Base-by-base conservation (phyloP, 768 basidiomycete genomes). In the Mycena pura region DNA sequence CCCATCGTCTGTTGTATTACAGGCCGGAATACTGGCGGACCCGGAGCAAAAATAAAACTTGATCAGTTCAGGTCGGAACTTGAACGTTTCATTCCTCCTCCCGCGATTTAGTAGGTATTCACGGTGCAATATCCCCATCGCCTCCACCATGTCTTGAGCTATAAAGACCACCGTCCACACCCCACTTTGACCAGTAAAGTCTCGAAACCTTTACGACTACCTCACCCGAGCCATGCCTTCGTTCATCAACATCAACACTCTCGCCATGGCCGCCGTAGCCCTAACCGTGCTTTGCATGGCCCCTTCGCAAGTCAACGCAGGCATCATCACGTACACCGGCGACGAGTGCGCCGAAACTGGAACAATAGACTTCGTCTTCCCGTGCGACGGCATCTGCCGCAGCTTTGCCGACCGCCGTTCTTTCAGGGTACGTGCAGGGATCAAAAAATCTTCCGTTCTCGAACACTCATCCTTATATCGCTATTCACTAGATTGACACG, bases 121-220 rank as follows among this genome's bases (percentile, higher is more conserved):
- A 52, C 39, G 50, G 50, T 53, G 14, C 39, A 53, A 43, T 53
- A 53, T 53, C 51, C 51, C 51, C 51, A 53, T 53, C 40, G 51
- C 39, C 24, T 41, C 28, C 39, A 15, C 15, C 29, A 32, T 8
- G 24, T 24, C 25, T 39, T 53, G 51, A 29, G 40, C 40, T 53
- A 53, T 53, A 43, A 53, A 43, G 40, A 14, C 28, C 28, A 53
- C 21, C 28, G 40, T 22, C 39, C 6, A 52, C 40, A 31, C 39
- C 51, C 51, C 29, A 8, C 28, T 45, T 45, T 53, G 39, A 43
- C 40, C 28, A 53, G 40, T 50, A 32, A 48, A 34, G 1, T 48
- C 32, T 48, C 46, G 46, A 48, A 48, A 31, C n/a, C 31, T 48
- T 52, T 52, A 52, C 38, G 17, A 52, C 50, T 52, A 29, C 39